Evolutionary conservation across 257 asterid genomes (phyloP).

Genomic region (Coffea eugenioides): DNA sequence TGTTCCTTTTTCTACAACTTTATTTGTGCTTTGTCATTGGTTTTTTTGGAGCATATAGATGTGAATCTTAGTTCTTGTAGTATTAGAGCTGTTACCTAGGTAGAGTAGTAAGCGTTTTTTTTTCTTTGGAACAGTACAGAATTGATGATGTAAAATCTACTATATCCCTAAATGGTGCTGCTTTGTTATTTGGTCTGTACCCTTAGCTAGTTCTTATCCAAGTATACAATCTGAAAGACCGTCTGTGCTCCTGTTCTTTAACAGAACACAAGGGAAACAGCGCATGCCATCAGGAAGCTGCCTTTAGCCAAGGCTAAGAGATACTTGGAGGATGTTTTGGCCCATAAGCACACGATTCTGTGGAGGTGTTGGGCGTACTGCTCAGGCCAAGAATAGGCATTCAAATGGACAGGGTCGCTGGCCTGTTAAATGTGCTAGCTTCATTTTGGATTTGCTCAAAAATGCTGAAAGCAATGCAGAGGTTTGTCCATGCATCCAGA

Average conservation of each 20-base stretch:
- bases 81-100: neutral
- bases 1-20: neutral
- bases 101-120: too few relatives aligned
- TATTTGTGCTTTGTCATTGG: neutral
- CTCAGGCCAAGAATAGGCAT: too few relatives aligned
- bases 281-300: constrained; percentile 74
- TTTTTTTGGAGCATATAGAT: neutral
- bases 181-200: neutral
- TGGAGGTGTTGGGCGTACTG: too few relatives aligned
- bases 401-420: constrained; percentile 81
- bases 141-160: neutral
- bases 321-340: too few relatives aligned
- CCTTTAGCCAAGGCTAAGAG: constrained; percentile 60
- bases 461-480: too few relatives aligned
- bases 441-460: too few relatives aligned
- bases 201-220: neutral
- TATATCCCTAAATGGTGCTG: neutral
- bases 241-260: neutral
- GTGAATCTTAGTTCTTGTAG: neutral
- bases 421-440: too few relatives aligned
- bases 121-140: too few relatives aligned
- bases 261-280: constrained; percentile 81
- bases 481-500: too few relatives aligned
- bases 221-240: neutral
- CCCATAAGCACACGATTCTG: too few relatives aligned